Conservation (phyloP, 164 flowering plant genomes). For the Amborella trichopoda region DNA sequence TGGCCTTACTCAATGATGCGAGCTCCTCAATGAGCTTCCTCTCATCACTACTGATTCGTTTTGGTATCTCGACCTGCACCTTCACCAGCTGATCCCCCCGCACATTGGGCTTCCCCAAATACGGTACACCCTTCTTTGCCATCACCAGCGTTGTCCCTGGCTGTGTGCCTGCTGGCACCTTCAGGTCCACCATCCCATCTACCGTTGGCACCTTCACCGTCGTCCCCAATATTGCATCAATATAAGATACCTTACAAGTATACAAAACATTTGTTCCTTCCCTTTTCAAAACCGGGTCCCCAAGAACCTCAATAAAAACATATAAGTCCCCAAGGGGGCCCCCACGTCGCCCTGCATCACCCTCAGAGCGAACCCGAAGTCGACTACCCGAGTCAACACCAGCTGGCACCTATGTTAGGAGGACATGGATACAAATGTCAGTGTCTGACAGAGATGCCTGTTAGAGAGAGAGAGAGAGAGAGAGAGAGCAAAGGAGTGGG, state of each 20-base stretch:
- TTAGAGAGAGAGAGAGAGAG: too few species aligned
- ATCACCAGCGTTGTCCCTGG: slow-evolving; percentile 81
- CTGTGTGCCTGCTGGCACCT: slow-evolving; percentile 88
- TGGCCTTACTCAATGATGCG: slow-evolving; percentile 52
- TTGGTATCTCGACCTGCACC: slow-evolving; percentile 90
- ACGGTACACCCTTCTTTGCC: slow-evolving; percentile 91
- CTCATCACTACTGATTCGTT: slow-evolving; percentile 68
- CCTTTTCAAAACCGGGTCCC: slow-evolving; percentile 81
- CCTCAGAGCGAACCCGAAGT: slow-evolving; percentile 75
- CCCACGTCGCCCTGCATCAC: slow-evolving; percentile 78
- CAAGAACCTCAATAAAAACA: slow-evolving; percentile 60
- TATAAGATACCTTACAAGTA: slow-evolving; percentile 79
- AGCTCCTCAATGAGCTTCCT: slow-evolving; percentile 82
- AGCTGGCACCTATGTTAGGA: slow-evolving; percentile 67
- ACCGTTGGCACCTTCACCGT: slow-evolving; percentile 85
- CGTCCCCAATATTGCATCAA: slow-evolving; percentile 89
- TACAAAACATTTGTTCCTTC: slow-evolving; percentile 85
- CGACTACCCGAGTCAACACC: slow-evolving; percentile 86
- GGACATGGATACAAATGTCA: too few species aligned
- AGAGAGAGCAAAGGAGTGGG: too few species aligned
- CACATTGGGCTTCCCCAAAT: slow-evolving; percentile 51
- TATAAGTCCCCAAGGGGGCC: slow-evolving; percentile 88
- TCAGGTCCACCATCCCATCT: slow-evolving; percentile 84
- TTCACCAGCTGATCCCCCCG: slow-evolving; percentile 92
- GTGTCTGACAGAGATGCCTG: too few species aligned